phyloP scores from a whole-genome alignment of 2,329 filamentous ascomycete genomes.

The Neonectria sp. region DNA sequence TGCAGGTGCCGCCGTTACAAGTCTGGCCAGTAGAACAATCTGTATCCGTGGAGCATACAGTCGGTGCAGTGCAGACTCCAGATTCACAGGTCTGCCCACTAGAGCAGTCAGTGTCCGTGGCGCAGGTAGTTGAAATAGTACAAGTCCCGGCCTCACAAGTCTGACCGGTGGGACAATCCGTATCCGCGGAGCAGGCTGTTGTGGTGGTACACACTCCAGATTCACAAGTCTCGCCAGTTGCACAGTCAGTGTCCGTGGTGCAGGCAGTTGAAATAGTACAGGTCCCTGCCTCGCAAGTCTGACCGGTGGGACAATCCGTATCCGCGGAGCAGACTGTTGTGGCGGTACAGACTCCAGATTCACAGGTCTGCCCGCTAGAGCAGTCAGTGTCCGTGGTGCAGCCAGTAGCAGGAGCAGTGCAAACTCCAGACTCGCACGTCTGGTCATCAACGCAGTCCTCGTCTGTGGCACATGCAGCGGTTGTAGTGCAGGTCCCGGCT shows the following conservation, averaged over 20 bases:
- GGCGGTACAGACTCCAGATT: neutral
- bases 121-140: neutral
- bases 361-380: neutral
- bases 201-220: neutral
- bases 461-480: neutral
- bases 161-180: neutral
- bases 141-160: neutral
- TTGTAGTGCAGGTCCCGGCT: conserved; percentile 7
- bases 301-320: neutral
- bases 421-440: neutral
- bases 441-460: conserved; percentile 7
- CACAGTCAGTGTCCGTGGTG: neutral
- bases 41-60: neutral
- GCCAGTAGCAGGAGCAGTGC: neutral
- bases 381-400: neutral
- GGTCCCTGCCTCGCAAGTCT: neutral
- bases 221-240: neutral
- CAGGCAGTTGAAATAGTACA: neutral
- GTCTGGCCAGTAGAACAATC: conserved; percentile 6
- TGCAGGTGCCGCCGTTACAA: neutral
- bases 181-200: neutral
- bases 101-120: neutral
- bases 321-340: neutral
- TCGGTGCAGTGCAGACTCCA: neutral
- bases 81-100: neutral